Conservation (phyloP, 768 basidiomycete species). For the Amanita exitialis region DNA sequence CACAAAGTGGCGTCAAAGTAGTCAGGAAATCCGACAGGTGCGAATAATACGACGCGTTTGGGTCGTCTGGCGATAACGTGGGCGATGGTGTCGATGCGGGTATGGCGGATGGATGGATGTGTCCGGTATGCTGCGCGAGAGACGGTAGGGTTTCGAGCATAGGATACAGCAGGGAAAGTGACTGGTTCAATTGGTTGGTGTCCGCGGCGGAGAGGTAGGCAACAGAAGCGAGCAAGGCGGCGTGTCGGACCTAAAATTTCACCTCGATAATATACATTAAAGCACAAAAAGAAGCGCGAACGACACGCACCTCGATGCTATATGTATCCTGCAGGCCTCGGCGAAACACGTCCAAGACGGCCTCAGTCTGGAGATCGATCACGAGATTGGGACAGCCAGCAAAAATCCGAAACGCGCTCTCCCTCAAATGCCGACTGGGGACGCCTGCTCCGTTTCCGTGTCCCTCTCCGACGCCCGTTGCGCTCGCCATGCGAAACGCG, state of each 20-base stretch:
- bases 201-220: slow-evolving; percentile 62
- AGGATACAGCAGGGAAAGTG: slow-evolving; percentile 38
- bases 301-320: slow-evolving; percentile 45
- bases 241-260: slow-evolving; percentile 52
- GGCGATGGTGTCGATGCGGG: slow-evolving; percentile 18
- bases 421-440: slow-evolving; percentile 26
- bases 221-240: slow-evolving; percentile 60
- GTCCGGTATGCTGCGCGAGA: slow-evolving; percentile 24
- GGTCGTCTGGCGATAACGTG: slow-evolving; percentile 8
- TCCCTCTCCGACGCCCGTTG: slow-evolving; percentile 7
- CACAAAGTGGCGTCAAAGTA: slow-evolving; percentile 61
- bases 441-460: slow-evolving; percentile 11
- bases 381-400: slow-evolving; percentile 67
- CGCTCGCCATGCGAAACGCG: slow-evolving; percentile 54
- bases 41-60: slow-evolving; percentile 22
- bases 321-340: slow-evolving; percentile 58
- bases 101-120: slow-evolving; percentile 10
- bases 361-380: slow-evolving; percentile 65
- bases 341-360: slow-evolving; percentile 56
- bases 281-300: no score
- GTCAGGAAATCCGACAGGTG: slow-evolving; percentile 58
- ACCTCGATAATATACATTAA: no score
- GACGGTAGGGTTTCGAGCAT: slow-evolving; percentile 69
- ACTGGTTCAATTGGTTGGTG: slow-evolving; percentile 44
- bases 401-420: slow-evolving; percentile 64